Conservation (phyloP, 2,329 filamentous ascomycete species). For the Westerdykella sp. region DNA sequence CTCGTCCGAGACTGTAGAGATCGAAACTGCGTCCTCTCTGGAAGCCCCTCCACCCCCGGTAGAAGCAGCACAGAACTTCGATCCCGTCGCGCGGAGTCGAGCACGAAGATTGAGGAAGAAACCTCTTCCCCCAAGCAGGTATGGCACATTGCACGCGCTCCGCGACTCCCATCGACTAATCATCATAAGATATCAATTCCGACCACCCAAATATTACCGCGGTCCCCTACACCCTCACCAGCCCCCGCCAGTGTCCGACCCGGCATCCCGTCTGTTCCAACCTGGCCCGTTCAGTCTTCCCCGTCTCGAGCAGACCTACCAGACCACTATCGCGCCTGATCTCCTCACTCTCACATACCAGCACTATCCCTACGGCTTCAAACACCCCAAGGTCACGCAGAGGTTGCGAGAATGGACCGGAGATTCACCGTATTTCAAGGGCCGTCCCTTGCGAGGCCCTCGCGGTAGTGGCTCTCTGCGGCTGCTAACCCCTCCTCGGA, state of each 20-base stretch:
- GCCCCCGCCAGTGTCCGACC: constrained; percentile 78
- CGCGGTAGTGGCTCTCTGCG: constrained; percentile 68
- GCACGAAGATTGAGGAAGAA: constrained; percentile 39
- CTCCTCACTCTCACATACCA: constrained; percentile 83
- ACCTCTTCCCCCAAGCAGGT: constrained; percentile 51
- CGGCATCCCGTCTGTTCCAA: constrained; percentile 77
- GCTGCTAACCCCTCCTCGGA: constrained; percentile 60
- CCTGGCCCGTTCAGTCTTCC: constrained; percentile 88
- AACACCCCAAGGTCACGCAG: constrained; percentile 51
- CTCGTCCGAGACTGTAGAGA: constrained; percentile 42
- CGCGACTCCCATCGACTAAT: not conserved
- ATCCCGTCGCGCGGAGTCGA: constrained; percentile 44
- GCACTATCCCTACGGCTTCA: constrained; percentile 74
- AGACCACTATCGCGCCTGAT: constrained; percentile 78
- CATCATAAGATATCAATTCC: constrained; percentile 75
- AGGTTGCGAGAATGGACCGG: constrained; percentile 81
- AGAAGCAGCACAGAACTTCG: constrained; percentile 42
- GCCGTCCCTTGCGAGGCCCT: constrained; percentile 76
- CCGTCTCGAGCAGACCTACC: constrained; percentile 83
- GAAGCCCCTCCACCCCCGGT: constrained; percentile 34
- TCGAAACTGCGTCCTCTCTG: constrained; percentile 46
- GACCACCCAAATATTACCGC: constrained; percentile 88
- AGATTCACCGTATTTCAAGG: constrained; percentile 89
- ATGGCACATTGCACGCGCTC: constrained; percentile 1
- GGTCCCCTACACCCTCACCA: constrained; percentile 91